Evolutionary conservation across 768 basidiomycete genomes (phyloP).

Genomic region (Agaricus subrufescens): DNA sequence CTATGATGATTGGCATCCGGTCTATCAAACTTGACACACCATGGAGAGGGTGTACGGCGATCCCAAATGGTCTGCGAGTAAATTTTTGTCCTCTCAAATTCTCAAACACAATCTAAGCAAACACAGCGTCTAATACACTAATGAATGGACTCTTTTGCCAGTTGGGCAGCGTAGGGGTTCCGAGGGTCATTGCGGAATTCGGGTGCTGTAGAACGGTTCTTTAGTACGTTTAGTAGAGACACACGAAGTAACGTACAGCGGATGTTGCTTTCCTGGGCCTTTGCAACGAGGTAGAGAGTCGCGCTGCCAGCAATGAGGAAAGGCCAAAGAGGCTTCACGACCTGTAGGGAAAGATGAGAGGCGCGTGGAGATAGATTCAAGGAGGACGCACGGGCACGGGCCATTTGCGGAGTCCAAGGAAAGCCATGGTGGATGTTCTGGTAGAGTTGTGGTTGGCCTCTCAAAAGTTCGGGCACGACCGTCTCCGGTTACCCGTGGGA

Average conservation of each 20-base stretch:
- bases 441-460: constrained; percentile 2
- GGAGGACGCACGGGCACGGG: constrained; percentile 61
- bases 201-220: constrained; percentile 38
- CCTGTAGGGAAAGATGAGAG: constrained; percentile 31
- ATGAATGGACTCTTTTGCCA: constrained; percentile 58
- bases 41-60: too few species aligned
- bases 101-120: too few species aligned
- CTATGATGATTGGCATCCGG: too few species aligned
- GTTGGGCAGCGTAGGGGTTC: constrained; percentile 78
- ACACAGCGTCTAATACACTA: constrained; percentile 18
- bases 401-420: constrained; percentile 80
- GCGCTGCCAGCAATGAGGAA: constrained; percentile 65
- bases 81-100: too few species aligned
- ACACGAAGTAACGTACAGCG: constrained; percentile 52
- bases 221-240: constrained; percentile 10
- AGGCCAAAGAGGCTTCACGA: constrained; percentile 74
- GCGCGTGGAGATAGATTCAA: constrained; percentile 10
- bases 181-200: constrained; percentile 70
- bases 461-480: constrained; percentile 33
- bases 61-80: too few species aligned
- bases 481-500: constrained; percentile 32
- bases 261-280: constrained; percentile 64
- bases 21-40: too few species aligned
- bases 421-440: constrained; percentile 46
- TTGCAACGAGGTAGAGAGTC: constrained; percentile 62